Conservation (phyloP, 306 rosid genomes). For the Canavalia gladiata region DNA sequence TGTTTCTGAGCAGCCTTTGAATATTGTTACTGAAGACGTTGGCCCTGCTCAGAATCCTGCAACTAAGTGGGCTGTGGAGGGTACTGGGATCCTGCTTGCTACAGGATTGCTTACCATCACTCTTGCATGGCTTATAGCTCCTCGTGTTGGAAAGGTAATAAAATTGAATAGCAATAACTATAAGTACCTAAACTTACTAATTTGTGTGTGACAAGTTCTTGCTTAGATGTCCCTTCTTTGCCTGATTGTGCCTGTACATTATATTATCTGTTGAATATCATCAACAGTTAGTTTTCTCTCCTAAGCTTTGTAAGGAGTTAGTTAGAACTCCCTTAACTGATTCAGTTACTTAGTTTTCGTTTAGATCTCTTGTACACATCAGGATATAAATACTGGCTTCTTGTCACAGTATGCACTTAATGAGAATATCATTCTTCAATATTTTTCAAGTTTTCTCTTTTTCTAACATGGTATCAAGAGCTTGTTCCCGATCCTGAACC, state of each 20-base stretch:
- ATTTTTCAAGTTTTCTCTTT: too few species aligned
- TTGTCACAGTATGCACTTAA: too few species aligned
- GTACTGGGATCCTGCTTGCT: slow-evolving; percentile 94
- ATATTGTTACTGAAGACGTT: slow-evolving; percentile 63
- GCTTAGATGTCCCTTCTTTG: slow-evolving; percentile 25
- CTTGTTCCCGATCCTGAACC: too few species aligned
- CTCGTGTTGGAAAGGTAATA: slow-evolving; percentile 93
- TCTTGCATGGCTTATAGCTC: slow-evolving; percentile 95
- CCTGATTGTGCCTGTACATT: slow-evolving; percentile 24
- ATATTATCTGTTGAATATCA: too few species aligned
- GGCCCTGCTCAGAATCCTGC: slow-evolving; percentile 73
- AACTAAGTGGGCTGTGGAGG: slow-evolving; percentile 93
- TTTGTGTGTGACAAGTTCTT: slow-evolving; percentile 16
- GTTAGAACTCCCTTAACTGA: too few species aligned
- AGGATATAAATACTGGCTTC: too few species aligned
- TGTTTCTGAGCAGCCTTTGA: slow-evolving; percentile 71
- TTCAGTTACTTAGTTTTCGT: too few species aligned
- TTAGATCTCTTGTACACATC: too few species aligned
- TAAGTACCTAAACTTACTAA: background rate
- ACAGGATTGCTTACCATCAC: slow-evolving; percentile 95
- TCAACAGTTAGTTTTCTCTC: too few species aligned
- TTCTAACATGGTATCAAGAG: too few species aligned
- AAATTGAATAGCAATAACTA: slow-evolving; percentile 24
- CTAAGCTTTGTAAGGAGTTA: too few species aligned
- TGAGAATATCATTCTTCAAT: too few species aligned